Evolutionary conservation across 1,284 basidiomycete genomes (phyloP), one percentile per base, ranked within the genome.

Genomic region (Schizophyllum amplum): DNA sequence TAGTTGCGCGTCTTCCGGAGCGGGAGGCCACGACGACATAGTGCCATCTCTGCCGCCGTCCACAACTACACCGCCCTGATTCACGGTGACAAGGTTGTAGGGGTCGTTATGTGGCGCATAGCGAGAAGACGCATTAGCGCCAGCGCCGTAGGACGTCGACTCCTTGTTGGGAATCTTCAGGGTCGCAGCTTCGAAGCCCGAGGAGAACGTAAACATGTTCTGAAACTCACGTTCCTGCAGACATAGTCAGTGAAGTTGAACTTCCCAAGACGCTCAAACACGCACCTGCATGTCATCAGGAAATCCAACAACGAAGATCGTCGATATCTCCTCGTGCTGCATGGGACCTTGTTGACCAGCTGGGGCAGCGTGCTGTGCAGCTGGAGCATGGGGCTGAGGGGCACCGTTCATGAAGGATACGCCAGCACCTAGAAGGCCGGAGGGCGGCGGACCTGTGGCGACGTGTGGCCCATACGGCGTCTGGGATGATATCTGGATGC

Each of bases 261-360:
- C 21, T 3, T 11, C 20, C 48, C 15, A 50, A 20, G 11, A 21
- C 2, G 9, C 20, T 9, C 21, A 50, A n/a, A 55, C 52, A 66
- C 90, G 63, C 66, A 92, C 94, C 79, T 90, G 87, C 91, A 99
- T 98, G 68, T 99, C 96, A 62, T 99, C 97, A 2, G 96, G 96
- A 71, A 99, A 99, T 0, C 96, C 96, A 25, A 98, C 96, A 1
- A 99, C 95, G 65, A 99, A 99, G 61, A 99, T 96, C 1, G 96
- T 99, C 21, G 92, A 95, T 59, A 98, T 98, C 65, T 98, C 94
- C 68, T 98, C 94, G 20, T 50, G 33, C 59, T 87, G 83, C 23
- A 61, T 52, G 27, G 52, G 24, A 26, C 52, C 53, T 11, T 47
- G 24, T 13, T 53, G 50, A 15, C 51, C 49, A 47, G 4, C 61